Base-by-base conservation (phyloP, 2,329 filamentous ascomycete genomes). In the Podosphaera aphanis region DNA sequence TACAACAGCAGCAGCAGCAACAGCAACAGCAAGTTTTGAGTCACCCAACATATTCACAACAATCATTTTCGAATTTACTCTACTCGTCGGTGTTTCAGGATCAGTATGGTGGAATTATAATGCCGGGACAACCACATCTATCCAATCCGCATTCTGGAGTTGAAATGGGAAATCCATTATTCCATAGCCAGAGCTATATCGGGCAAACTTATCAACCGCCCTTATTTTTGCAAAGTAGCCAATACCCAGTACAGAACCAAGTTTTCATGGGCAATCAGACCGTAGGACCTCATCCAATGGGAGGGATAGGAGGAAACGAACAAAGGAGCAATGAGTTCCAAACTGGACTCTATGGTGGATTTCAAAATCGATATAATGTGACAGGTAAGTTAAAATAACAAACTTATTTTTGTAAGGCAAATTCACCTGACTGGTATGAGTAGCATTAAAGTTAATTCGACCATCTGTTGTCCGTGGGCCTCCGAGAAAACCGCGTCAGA, bases 401-500 rank as follows among this genome's bases (percentile, higher is more conserved):
- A 29, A 5, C 5, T 29, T 29, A 29, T 29, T 11, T 11, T 11
- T n/a, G n/a, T n/a, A n/a, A 11, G 25, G 25, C 25, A 29, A 29
- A 29, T 29, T 29, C 11, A 29, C 11, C 25, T 29, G 11, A 29
- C 25, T 6, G 11, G 6, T 29, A 29, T 5, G 11, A 29, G 11
- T 41, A 41, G 38, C n/a, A 23, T 5, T 23, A 23, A 23, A 23
- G n/a, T 20, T 23, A 13, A 41, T 15, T 8, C 60, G 59, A 45
- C 62, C 62, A 23, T 65, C 62, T 13, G 56, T 67, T 37, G 68
- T 71, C 21, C 64, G 70, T 47, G 70, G 70, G 1, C 69, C 69
- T 1, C 69, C 70, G 2, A 61, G 69, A 49, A 73, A 73, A 49
- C 69, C 74, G 48, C 67, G 69, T 49, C 73, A 77, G 58, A 77